Evolutionary conservation across 2,329 filamentous ascomycete genomes (phyloP).

Genomic region (Lecanoromycetidae sp.): DNA sequence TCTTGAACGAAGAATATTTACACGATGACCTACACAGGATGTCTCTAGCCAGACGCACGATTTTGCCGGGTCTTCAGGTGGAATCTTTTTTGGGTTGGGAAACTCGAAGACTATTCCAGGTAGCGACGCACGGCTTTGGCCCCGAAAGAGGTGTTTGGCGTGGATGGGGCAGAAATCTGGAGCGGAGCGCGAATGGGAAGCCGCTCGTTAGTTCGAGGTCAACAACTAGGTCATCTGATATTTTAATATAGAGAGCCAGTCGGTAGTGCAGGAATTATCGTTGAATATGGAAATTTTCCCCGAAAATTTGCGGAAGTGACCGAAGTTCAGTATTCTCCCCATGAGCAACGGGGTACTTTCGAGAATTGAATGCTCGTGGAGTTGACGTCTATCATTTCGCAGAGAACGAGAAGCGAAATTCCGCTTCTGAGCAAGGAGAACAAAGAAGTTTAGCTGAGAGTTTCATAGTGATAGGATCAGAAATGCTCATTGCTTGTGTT

Average conservation of each 20-base stretch:
- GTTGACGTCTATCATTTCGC: conserved; percentile 1
- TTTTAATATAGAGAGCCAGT: not conserved
- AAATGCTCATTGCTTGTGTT: not conserved
- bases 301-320: not conserved
- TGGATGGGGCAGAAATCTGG: not conserved
- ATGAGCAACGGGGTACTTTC: not conserved
- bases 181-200: not conserved
- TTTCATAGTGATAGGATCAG: not conserved
- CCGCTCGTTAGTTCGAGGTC: not conserved
- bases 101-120: no score
- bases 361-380: not conserved
- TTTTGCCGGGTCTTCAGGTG: no score
- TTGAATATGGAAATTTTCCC: not conserved
- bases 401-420: not conserved
- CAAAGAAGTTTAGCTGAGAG: no score
- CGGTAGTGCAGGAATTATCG: not conserved
- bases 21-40: no score
- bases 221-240: not conserved
- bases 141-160: no score
- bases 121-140: not conserved
- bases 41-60: no score
- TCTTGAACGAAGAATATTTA: no score
- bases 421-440: not conserved
- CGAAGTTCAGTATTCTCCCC: not conserved
- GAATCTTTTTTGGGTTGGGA: no score